Conservation (phyloP, 2,329 filamentous ascomycete species). For the Leptographium galeiforme region DNA sequence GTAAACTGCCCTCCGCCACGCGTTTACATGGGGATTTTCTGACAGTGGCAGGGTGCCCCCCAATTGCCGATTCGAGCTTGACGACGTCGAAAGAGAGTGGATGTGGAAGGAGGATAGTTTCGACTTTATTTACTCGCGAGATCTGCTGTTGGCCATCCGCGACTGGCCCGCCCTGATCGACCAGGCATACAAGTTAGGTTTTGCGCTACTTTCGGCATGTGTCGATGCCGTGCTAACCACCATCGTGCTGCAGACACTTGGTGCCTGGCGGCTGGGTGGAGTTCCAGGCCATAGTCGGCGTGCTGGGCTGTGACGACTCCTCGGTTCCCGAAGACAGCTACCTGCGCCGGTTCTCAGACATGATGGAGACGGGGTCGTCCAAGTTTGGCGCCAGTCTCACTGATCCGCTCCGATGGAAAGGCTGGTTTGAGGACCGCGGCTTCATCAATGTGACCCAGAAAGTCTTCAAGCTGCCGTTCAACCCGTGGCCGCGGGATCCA, state of each 20-base stretch:
- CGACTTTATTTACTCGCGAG: conserved; percentile 22
- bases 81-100: conserved; percentile 23
- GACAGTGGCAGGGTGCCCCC: conserved; percentile 16
- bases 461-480: conserved; percentile 8
- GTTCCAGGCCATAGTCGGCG: conserved; percentile 4
- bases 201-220: no score
- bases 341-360: conserved; percentile 7
- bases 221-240: no score
- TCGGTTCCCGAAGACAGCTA: conserved; percentile 2
- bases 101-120: conserved; percentile 22
- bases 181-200: conserved; percentile 18
- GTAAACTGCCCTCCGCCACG: background rate
- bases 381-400: conserved; percentile 9
- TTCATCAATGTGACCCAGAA: conserved; percentile 11
- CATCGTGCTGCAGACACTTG: conserved; percentile 3
- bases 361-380: conserved; percentile 3
- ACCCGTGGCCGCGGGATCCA: conserved; percentile 13
- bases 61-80: conserved; percentile 23
- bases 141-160: conserved; percentile 11
- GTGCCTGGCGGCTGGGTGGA: conserved; percentile 14
- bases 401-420: conserved; percentile 10
- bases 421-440: conserved; percentile 12
- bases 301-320: conserved; percentile 11
- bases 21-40: no score
- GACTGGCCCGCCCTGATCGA: conserved; percentile 23